Conservation (phyloP, 1,139 yeast genomes). For the Lodderomyces metapsilosis region DNA sequence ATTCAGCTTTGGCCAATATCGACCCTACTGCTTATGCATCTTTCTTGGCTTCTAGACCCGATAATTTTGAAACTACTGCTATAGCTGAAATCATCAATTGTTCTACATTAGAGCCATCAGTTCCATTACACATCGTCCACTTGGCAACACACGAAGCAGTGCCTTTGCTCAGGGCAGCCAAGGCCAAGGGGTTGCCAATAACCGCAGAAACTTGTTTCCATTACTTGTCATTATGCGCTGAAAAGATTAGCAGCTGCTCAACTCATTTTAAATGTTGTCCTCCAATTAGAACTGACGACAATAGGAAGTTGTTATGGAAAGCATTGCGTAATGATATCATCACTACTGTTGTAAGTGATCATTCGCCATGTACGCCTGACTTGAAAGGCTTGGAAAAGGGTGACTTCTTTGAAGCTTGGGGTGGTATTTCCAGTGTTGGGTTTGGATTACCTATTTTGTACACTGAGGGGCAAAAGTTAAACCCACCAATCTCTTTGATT, state of each 20-base stretch:
- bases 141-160: conserved; percentile 81
- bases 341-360: conserved; percentile 90
- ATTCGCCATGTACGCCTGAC: conserved; percentile 94
- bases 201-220: conserved; percentile 95
- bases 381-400: conserved; percentile 79
- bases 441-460: conserved; percentile 78
- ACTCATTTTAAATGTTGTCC: conserved; percentile 94
- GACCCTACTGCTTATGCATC: conserved; percentile 72
- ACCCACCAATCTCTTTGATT: conserved; percentile 52
- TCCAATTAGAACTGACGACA: conserved; percentile 76
- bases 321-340: conserved; percentile 66
- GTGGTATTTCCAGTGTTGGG: conserved; percentile 94
- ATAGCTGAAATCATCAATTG: conserved; percentile 67
- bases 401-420: conserved; percentile 93
- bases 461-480: conserved; percentile 65
- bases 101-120: conserved; percentile 57
- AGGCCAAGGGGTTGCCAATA: conserved; percentile 53
- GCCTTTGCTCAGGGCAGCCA: conserved; percentile 69
- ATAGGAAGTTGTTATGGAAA: conserved; percentile 71
- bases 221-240: conserved; percentile 75
- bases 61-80: conserved; percentile 81
- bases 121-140: conserved; percentile 85
- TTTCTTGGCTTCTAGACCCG: conserved; percentile 84
- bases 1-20: conserved; percentile 39
- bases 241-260: conserved; percentile 67